Evolutionary conservation across 805 yeast species (phyloP), one percentile per base, ranked within the genome.

Genomic region (Wickerhamomyces silvicola): DNA sequence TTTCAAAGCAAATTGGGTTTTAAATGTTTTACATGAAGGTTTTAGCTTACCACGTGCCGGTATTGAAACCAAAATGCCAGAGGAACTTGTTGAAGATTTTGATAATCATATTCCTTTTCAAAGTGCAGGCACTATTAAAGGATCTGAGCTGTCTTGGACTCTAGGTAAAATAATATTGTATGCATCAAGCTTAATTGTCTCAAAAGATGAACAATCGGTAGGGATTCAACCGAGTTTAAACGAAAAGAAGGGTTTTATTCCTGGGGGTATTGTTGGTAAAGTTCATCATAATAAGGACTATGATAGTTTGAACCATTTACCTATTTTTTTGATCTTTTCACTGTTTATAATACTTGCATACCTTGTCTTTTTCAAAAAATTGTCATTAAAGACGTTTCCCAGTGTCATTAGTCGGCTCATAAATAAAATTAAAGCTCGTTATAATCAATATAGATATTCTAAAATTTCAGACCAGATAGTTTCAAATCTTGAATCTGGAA

Each of bases 1-100:
- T 54, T 92, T 92, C 64, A 92, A 92, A 50, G 94, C 96, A 5
- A 77, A 84, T 36, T 92, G 98, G 97, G 87, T 92, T 3, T 66
- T 87, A 23, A 87, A 82, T 48, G 72, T 92, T 20, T 59, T 92
- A 18, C 96, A 86, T 53, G 95, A 88, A 43, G 98, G 98, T 0
- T 90, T 90, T 52, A 84, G 78, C 16, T 66, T 92, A 22, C 97
- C 98, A 1, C 56, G 88, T 39, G 58, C 74, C 4, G 85, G 72
- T 6, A 45, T 75, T 29, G 85, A 79, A 28, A 41, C 56, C 12
- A 55, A 48, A 24, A 50, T 50, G 38, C 50, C 50, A 6, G 43
- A 50, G 2, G 39, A 37, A 6, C 35, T 28, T 6, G 37, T 24
- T 16, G 48, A 42, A 4, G 52, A 48, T 12, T 44, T 43, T 7